Evolutionary conservation across 164 flowering plant species (phyloP).

Genomic region (Hamamelis virginiana): DNA sequence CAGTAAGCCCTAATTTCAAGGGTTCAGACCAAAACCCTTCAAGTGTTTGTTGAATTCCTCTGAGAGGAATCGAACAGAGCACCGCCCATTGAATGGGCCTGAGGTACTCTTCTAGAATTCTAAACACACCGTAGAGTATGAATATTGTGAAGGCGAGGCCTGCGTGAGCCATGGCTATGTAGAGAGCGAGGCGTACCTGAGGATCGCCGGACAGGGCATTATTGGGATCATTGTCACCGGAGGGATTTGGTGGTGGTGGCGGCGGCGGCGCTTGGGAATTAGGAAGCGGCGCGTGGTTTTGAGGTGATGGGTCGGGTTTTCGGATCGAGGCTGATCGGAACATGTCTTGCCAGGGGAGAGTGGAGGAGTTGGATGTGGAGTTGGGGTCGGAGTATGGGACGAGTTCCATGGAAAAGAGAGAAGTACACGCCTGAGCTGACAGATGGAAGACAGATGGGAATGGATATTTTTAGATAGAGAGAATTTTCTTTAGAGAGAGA

Average conservation of each 20-base stretch:
- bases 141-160: conserved; percentile 65
- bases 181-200: conserved; percentile 80
- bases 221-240: conserved; percentile 3
- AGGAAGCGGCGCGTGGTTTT: conserved; percentile 16
- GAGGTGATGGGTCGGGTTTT: conserved; percentile 42
- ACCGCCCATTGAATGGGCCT: conserved; percentile 93
- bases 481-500: conserved; percentile 1
- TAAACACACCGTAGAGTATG: conserved; percentile 54
- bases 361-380: conserved; percentile 15
- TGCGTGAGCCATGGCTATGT: conserved; percentile 98
- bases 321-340: conserved; percentile 80
- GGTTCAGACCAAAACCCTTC: conserved; percentile 87
- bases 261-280: conserved; percentile 18
- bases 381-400: conserved; percentile 56
- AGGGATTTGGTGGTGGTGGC: conserved; percentile 8
- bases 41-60: conserved; percentile 78
- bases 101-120: conserved; percentile 68
- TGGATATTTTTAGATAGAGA: neutral
- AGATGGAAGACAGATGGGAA: neutral
- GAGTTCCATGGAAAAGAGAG: conserved; percentile 45
- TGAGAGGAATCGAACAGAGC: conserved; percentile 82
- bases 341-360: conserved; percentile 88
- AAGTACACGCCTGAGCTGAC: neutral
- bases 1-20: conserved; percentile 70
- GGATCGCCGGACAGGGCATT: conserved; percentile 46